These are phyloP conservation scores for Closterium sp. DNA, from an alignment of 139 green algal species.

Conservation along the genomic window DNA sequence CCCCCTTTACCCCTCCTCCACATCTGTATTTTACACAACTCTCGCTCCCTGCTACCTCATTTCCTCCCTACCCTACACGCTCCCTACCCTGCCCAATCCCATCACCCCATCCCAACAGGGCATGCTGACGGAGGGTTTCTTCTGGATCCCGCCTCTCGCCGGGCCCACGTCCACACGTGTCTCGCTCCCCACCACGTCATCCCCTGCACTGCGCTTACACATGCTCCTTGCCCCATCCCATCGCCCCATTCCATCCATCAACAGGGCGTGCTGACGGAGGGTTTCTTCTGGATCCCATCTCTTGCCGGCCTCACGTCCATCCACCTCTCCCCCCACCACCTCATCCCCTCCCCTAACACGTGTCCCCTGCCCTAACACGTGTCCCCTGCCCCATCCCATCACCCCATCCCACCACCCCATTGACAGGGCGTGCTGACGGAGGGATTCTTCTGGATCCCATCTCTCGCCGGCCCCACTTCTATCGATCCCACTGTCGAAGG, in stretches of 20 bases:
- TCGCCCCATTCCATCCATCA: slow-evolving; percentile 42
- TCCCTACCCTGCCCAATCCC: neutral
- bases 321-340: too few species aligned
- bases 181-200: too few species aligned
- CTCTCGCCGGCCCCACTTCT: slow-evolving; percentile 77
- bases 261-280: slow-evolving; percentile 81
- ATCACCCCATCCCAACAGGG: slow-evolving; percentile 64
- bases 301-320: slow-evolving; percentile 72
- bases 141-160: slow-evolving; percentile 88
- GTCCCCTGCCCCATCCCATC: neutral
- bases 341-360: too few species aligned
- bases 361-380: too few species aligned
- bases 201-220: too few species aligned
- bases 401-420: neutral
- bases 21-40: neutral
- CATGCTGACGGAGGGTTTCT: slow-evolving; percentile 84
- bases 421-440: slow-evolving; percentile 83
- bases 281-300: slow-evolving; percentile 93
- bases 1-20: neutral
- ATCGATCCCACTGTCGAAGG: slow-evolving; percentile 47
- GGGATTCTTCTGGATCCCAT: slow-evolving; percentile 94
- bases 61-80: too few species aligned
- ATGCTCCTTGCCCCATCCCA: neutral
- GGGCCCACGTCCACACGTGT: slow-evolving; percentile 61
- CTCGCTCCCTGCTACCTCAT: neutral